These are phyloP conservation scores for Fusarium camptoceras DNA, from an alignment of 2,329 filamentous ascomycete species.

Conservation along the genomic window DNA sequence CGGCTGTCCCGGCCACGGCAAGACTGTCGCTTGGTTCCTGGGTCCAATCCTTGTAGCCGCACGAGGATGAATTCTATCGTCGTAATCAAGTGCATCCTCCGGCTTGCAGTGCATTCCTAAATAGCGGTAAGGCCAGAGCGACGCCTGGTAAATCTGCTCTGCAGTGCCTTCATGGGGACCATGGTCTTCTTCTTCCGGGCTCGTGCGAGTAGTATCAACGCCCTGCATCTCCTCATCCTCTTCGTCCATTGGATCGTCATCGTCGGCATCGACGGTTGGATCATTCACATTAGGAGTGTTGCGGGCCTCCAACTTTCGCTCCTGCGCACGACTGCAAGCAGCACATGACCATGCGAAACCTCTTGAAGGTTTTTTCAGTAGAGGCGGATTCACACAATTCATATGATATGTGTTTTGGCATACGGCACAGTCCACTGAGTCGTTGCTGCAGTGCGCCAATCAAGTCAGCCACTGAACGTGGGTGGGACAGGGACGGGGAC, in stretches of 20 bases:
- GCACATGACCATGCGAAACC: conserved; percentile 99
- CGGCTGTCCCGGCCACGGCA: conserved; percentile 85
- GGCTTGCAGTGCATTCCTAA: conserved; percentile 94
- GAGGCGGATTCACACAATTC: conserved; percentile 92
- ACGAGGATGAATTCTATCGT: conserved; percentile 96
- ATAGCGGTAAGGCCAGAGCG: conserved; percentile 96
- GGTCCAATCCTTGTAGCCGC: conserved; percentile 93
- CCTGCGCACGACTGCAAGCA: conserved; percentile 94
- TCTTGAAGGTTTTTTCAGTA: conserved; percentile 95
- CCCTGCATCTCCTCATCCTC: conserved; percentile 76
- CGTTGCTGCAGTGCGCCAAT: conserved; percentile 68
- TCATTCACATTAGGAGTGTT: conserved; percentile 83
- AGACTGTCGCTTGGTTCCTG: conserved; percentile 88
- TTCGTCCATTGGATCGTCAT: conserved; percentile 73
- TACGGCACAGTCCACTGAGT: conserved; percentile 97
- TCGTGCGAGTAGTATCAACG: conserved; percentile 70
- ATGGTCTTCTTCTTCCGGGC: conserved; percentile 68
- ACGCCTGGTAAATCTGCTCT: conserved; percentile 91
- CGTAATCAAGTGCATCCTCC: conserved; percentile 95
- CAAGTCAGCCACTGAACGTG: conserved; percentile 42
- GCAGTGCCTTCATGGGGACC: conserved; percentile 73
- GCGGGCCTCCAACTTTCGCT: conserved; percentile 89
- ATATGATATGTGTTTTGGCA: conserved; percentile 97
- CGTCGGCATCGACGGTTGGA: conserved; percentile 72
- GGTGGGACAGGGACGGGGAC: conserved; percentile 35